Conservation (phyloP, 2,329 filamentous ascomycete genomes). For the Arachnomyces sp. region DNA sequence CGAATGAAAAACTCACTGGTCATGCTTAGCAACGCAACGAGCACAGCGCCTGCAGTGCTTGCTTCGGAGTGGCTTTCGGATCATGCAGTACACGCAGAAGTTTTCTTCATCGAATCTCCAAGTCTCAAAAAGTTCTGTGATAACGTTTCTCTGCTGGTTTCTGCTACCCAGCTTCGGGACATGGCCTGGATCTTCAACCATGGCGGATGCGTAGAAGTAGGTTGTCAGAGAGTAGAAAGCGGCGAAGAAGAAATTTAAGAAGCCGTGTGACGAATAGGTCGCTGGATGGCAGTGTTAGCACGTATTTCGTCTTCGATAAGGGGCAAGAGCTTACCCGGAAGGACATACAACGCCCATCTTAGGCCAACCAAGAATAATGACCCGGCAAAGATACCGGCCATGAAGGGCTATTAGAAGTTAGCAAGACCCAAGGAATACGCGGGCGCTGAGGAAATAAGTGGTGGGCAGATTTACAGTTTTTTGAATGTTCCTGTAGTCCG, state of each 20-base stretch:
- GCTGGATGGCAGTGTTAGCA: no score
- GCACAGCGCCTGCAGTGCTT: conserved; percentile 92
- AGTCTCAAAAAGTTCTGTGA: conserved; percentile 72
- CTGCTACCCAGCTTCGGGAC: conserved; percentile 86
- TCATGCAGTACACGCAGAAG: conserved; percentile 93
- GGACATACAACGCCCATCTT: conserved; percentile 64
- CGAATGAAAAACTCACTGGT: conserved; percentile 60
- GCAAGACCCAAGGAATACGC: conserved; percentile 6
- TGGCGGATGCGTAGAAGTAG: conserved; percentile 82
- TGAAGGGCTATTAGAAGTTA: conserved; percentile 57
- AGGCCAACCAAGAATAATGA: conserved; percentile 73
- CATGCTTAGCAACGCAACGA: conserved; percentile 89
- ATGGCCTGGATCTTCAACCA: conserved; percentile 84
- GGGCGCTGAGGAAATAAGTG: background rate
- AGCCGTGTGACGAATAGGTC: conserved; percentile 57
- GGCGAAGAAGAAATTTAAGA: conserved; percentile 70
- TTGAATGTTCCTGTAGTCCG: conserved; percentile 82
- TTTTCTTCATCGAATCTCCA: conserved; percentile 93
- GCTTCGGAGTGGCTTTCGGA: conserved; percentile 80
- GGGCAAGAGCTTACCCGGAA: conserved; percentile 52
- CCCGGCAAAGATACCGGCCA: conserved; percentile 86
- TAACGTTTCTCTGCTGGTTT: conserved; percentile 78
- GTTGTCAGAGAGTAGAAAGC: conserved; percentile 55
- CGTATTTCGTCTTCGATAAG: no score
- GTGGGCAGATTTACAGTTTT: conserved; percentile 56